Base-by-base conservation (phyloP, 1,284 basidiomycete genomes). In the Rhodotorula sp. region DNA sequence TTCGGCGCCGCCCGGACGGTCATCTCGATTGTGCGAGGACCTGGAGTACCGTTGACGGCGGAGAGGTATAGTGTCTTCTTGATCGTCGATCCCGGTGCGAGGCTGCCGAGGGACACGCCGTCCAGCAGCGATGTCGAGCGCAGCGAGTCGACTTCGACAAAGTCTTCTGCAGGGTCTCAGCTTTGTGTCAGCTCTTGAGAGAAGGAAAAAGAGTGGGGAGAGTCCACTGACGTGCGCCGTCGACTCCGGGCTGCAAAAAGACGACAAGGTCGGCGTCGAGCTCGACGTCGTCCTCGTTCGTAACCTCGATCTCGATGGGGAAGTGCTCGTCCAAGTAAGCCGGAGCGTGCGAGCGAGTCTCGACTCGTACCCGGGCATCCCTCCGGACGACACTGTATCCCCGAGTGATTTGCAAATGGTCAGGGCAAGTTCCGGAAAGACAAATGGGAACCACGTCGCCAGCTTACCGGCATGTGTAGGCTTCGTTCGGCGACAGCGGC, bases 311-410 rank as follows among this genome's bases (percentile, higher is more conserved):
- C 23, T 79, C 79, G 71, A 95, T 87, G 0, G 89, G 87, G 77
- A 89, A 89, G 52, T 86, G 84, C 79, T 95, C 93, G 69, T 89
- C 87, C 34, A 93, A 80, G 79, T 89, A 91, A 0, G 91, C 91
- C 0, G 89, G 88, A 0, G 84, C 80, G 1, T 84, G 80, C 73
- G 28, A 62, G 4, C 14, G 19, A 2, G 66, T 62, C 4, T 28
- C 16, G 21, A 59, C 55, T 26, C 7, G 45, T 2, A 62, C 38
- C 0, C 80, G 81, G 75, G 91, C 89, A 0, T 87, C 84, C 34
- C 86, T 85, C 72, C 88, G 84, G 55, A 84, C 85, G 65, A 94
- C 85, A 28, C 90, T 91, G 68, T 2, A 26, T 10, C 10, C 10
- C 34, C 21, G 26, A 50, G 18, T 14, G n/a, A 43, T 2, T 12